These are phyloP conservation scores for Pezicula carpinea DNA, from an alignment of 2,329 filamentous ascomycete species.

Conservation along the genomic window DNA sequence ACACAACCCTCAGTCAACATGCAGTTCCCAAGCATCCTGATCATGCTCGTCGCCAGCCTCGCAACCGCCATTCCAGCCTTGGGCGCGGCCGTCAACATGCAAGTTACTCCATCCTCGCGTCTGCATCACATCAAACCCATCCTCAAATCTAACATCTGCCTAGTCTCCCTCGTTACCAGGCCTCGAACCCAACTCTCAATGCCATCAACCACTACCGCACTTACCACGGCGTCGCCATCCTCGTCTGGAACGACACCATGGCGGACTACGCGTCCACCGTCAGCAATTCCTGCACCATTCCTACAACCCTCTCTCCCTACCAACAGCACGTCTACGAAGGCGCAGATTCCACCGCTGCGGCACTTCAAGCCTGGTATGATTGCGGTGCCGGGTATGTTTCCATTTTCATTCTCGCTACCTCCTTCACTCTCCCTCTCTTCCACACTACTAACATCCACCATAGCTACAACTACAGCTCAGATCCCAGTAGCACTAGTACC, in stretches of 20 bases:
- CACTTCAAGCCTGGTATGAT: not conserved
- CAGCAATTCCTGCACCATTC: not conserved
- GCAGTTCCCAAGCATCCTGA: too few species aligned
- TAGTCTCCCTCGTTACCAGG: too few species aligned
- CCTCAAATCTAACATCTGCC: too few species aligned
- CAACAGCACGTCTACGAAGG: not conserved
- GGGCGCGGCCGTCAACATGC: too few species aligned
- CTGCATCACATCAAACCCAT: too few species aligned
- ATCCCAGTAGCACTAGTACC: not conserved
- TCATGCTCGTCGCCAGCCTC: too few species aligned
- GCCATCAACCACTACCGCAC: not conserved
- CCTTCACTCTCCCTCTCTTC: not conserved
- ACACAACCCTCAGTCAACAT: too few species aligned
- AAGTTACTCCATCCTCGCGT: too few species aligned
- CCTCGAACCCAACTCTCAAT: not conserved
- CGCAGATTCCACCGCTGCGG: not conserved
- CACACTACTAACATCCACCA: not conserved
- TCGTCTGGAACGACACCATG: not conserved
- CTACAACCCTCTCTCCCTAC: not conserved
- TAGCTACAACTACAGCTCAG: not conserved
- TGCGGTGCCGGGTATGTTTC: not conserved
- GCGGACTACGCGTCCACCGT: not conserved
- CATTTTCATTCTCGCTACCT: not conserved
- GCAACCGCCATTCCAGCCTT: too few species aligned
- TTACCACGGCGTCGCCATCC: not conserved